These are phyloP conservation scores for Prosopis cineraria DNA, from an alignment of 306 rosid species.

Conservation along the genomic window DNA sequence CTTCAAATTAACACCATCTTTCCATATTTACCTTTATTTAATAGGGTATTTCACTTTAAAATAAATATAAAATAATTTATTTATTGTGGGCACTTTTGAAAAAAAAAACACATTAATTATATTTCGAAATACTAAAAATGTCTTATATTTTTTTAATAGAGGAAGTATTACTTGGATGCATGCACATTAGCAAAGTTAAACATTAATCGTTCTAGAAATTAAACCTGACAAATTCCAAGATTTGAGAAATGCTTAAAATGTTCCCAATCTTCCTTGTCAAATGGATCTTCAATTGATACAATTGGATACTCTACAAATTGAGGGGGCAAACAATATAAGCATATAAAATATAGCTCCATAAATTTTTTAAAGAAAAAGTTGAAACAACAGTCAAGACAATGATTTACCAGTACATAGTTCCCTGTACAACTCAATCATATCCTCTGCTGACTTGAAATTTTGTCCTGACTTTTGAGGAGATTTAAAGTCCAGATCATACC, in stretches of 20 bases:
- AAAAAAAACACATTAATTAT: too few species aligned
- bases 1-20: too few species aligned
- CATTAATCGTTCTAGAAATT: conserved; percentile 34
- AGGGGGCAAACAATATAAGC: conserved; percentile 31
- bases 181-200: conserved; percentile 23
- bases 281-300: conserved; percentile 93
- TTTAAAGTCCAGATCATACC: conserved; percentile 85
- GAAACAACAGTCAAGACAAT: conserved; percentile 14
- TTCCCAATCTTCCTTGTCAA: conserved; percentile 98
- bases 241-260: conserved; percentile 64
- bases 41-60: too few species aligned
- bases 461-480: conserved; percentile 77
- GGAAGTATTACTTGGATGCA: conserved; percentile 18
- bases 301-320: conserved; percentile 69
- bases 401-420: conserved; percentile 74
- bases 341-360: conserved; percentile 21
- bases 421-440: conserved; percentile 77
- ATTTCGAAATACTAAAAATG: too few species aligned
- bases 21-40: too few species aligned
- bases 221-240: conserved; percentile 81
- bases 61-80: too few species aligned
- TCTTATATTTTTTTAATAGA: too few species aligned
- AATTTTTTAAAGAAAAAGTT: background rate
- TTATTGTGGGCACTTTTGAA: too few species aligned
- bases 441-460: conserved; percentile 85